Base-by-base conservation (phyloP, 352 stramenopile species). In the Phytophthora syringae region DNA sequence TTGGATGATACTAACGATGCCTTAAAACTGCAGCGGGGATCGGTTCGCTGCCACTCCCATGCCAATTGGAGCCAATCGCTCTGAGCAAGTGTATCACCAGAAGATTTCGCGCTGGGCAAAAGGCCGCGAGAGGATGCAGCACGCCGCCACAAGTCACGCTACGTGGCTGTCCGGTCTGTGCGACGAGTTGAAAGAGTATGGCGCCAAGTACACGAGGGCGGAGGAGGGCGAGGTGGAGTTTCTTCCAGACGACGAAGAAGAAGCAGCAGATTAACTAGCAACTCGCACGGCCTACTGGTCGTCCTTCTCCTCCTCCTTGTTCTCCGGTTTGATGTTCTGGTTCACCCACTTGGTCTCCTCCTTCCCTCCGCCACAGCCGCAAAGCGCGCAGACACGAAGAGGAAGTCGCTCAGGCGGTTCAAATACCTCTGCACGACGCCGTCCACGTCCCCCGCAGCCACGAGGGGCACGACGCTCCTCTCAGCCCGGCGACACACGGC, bases 401-500 rank as follows among this genome's bases (percentile, higher is more conserved):
- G 56, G 50, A 97, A 95, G 70, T 97, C 89, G 71, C 89, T 87
- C 27, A 97, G 64, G 6, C 88, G 75, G 67, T 97, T 97, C 36
- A 97, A 60, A 56, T 93, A 98, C 45, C 82, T 75, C 52, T 86
- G 70, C 5, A 97, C 88, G 10, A 88, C 76, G 3, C 71, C 56
- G 39, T 97, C 89, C 22, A 96, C 88, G 54, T 96, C 75, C 0
- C 87, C 87, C 0, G 74, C 67, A 1, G 62, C 74, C 12, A 90
- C 80, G 10, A 98, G 76, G 5, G 86, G 84, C 53, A 97, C 86
- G 9, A 97, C 86, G 27, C 80, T 83, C 25, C 92, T 80, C 76
- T 97, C 92, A 0, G 92, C 92, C 15, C 92, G 77, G n/a, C 92
- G 79, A 56, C 90, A 97, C 34, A 97, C 82, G 1, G 83, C 81